Conservation (phyloP, 805 yeast species). For the Yarrowia sp. region DNA sequence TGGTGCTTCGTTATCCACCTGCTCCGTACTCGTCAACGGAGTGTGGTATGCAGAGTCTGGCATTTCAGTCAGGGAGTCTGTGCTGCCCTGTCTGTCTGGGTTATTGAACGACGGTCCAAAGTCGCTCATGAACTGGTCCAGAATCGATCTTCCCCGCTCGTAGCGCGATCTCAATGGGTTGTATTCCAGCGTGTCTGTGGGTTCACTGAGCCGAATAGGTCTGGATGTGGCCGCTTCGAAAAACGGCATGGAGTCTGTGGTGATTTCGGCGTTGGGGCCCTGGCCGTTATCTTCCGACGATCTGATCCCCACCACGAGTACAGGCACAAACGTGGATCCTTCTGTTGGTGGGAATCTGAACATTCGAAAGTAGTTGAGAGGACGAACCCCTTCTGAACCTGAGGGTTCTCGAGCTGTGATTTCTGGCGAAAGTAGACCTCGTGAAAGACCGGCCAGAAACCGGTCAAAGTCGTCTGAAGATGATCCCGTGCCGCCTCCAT, state of each 20-base stretch:
- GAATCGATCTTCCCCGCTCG: slow-evolving; percentile 16
- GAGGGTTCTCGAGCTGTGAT: slow-evolving; percentile 34
- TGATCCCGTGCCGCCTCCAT: slow-evolving; percentile 21
- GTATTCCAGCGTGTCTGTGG: background rate
- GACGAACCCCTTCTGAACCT: slow-evolving; percentile 10
- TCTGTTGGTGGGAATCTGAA: slow-evolving; percentile 37
- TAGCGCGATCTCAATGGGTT: slow-evolving; percentile 14
- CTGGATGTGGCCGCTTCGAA: slow-evolving; percentile 26
- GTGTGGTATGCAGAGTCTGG: background rate
- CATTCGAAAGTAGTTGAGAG: slow-evolving; percentile 40
- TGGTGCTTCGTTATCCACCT: background rate
- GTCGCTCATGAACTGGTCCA: slow-evolving; percentile 23
- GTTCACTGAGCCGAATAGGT: slow-evolving; percentile 16
- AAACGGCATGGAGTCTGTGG: slow-evolving; percentile 18
- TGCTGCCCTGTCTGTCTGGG: background rate
- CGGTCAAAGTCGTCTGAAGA: slow-evolving; percentile 42
- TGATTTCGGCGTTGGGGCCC: slow-evolving; percentile 18
- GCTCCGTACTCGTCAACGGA: background rate
- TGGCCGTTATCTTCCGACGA: slow-evolving; percentile 38
- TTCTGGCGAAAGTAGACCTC: slow-evolving; percentile 45
- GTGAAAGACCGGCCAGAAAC: slow-evolving; percentile 45
- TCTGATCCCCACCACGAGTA: slow-evolving; percentile 50
- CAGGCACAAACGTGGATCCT: slow-evolving; percentile 45
- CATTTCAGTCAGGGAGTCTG: slow-evolving; percentile 8
- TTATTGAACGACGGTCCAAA: slow-evolving; percentile 22